These are phyloP conservation scores for Paramecium pentaurelia DNA, from an alignment of 73 alveolate genomes.

Conservation along the genomic window DNA sequence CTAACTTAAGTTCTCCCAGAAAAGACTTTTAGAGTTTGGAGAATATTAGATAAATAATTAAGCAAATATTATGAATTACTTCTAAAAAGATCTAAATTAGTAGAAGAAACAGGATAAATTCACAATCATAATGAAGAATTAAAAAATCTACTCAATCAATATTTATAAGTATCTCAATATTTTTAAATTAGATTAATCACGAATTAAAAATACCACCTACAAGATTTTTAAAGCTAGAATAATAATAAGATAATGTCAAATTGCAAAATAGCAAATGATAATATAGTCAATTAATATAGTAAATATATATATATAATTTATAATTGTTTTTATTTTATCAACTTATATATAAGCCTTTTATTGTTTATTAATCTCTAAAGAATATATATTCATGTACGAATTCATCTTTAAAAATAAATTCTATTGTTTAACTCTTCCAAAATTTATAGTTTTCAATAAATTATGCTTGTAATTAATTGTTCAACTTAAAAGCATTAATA, in stretches of 20 bases:
- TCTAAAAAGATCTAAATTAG: conserved; percentile 79
- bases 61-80: conserved; percentile 79
- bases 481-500: neutral
- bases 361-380: neutral
- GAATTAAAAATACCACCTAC: conserved; percentile 92
- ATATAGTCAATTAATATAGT: neutral
- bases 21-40: conserved; percentile 81
- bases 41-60: conserved; percentile 77
- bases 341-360: conserved; percentile 14
- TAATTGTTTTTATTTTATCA: neutral
- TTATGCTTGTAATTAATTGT: neutral
- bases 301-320: neutral
- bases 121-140: conserved; percentile 91
- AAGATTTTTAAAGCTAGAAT: conserved; percentile 80
- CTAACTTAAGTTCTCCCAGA: conserved; percentile 79
- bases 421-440: neutral
- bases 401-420: neutral
- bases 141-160: conserved; percentile 82
- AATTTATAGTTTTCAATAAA: neutral
- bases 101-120: conserved; percentile 91
- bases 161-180: conserved; percentile 72
- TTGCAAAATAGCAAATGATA: neutral
- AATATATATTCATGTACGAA: neutral
- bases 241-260: conserved; percentile 44
- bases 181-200: conserved; percentile 74